Base-by-base conservation (phyloP, 73 alveolate genomes). In the Paramecium octaurelia region DNA sequence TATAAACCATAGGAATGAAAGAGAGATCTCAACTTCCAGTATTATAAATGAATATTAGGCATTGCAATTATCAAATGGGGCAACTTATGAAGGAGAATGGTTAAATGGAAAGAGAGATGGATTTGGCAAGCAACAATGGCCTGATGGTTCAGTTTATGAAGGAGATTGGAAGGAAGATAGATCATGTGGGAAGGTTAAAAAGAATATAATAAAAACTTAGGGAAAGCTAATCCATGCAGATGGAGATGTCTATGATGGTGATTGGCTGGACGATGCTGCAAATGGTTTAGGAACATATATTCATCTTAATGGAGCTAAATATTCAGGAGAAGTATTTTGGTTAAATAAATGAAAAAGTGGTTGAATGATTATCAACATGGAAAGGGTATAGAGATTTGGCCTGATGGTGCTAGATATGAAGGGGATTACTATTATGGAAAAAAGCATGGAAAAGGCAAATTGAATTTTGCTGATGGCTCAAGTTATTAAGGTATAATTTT, bases 211-310 rank as follows among this genome's bases (percentile, higher is more conserved):
- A 12, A 14, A 31, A 36, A n/a, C 16, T 4, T 11, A 80, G 91
- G 99, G 99, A 23, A 95, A 92, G 68, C 93, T 96, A 23, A 68
- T 93, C 3, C 99, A 96, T 88, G 96, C 96, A 10, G 98, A 95
- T 83, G 98, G 98, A 5, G 99, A 96, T 60, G 75, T 96, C 2
- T 94, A 94, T 86, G 97, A 94, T 85, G 97, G 97, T 6, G 92
- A 87, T 27, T 94, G 96, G 97, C 86, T 92, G 44, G 93, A 86
- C 29, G 95, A 94, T 92, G 69, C 75, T 35, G 95, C 95, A 29
- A 83, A 93, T 23, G 94, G 92, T 14, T 71, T 54, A 40, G 93
- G 94, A 73, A 70, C 69, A 9, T 92, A 92, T 44, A 48, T 50
- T 20, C 95, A 95, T 64, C 75, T 95, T 9, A 92, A 76, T 73